Evolutionary conservation across 2,329 filamentous ascomycete species (phyloP).

Genomic region (Furcasterigmium furcatum): DNA sequence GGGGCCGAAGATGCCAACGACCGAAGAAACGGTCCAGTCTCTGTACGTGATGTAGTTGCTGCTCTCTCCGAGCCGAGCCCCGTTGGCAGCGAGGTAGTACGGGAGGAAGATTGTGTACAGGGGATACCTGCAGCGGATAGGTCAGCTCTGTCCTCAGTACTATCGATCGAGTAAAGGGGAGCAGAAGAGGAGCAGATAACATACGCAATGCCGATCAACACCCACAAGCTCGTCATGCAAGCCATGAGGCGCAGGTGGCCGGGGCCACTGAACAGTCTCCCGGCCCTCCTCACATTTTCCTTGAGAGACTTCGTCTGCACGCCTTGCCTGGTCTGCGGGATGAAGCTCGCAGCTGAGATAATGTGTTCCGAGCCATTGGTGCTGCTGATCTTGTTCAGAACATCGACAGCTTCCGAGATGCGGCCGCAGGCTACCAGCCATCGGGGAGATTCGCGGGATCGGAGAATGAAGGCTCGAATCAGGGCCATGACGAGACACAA

Average conservation of each 20-base stretch:
- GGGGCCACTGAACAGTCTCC: neutral
- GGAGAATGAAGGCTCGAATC: neutral
- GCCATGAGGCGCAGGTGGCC: neutral
- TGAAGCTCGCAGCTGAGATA: too few relatives aligned
- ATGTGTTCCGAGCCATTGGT: neutral
- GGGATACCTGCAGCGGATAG: neutral
- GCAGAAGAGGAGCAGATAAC: too few relatives aligned
- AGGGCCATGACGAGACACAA: neutral
- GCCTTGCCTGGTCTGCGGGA: too few relatives aligned
- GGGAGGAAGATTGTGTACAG: neutral
- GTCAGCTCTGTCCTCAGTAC: too few relatives aligned
- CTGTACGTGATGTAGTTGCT: slow-evolving; percentile 1
- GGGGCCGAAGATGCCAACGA: neutral
- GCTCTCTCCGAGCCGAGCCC: neutral
- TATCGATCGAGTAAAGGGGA: too few relatives aligned
- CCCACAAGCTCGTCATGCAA: neutral
- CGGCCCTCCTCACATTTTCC: neutral
- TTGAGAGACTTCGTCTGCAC: neutral
- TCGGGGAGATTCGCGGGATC: neutral
- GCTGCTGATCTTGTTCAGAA: neutral
- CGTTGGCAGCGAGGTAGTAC: neutral
- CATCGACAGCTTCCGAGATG: neutral
- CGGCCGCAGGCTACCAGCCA: neutral
- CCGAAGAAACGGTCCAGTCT: neutral
- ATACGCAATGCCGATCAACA: neutral